Evolutionary conservation across 768 basidiomycete genomes (phyloP).

Genomic region (Cystobasidium ongulense): DNA sequence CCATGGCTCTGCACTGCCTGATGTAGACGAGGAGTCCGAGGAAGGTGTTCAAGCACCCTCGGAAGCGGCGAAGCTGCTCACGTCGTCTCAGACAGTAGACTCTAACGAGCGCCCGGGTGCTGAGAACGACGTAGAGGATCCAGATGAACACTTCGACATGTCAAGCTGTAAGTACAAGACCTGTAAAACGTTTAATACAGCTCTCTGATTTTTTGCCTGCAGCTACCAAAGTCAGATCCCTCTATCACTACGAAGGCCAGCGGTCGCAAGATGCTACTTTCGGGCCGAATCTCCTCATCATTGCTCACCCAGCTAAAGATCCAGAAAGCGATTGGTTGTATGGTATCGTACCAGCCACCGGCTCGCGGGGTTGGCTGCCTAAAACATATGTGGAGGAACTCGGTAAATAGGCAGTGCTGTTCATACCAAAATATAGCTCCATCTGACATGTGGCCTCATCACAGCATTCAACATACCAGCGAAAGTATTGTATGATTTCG

Average conservation of each 20-base stretch:
- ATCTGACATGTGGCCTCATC: background rate
- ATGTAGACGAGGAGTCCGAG: slow-evolving; percentile 51
- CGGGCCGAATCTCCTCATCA: slow-evolving; percentile 64
- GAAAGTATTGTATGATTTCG: slow-evolving; percentile 71
- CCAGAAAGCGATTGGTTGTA: slow-evolving; percentile 87
- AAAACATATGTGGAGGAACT: slow-evolving; percentile 73
- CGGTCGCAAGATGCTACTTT: slow-evolving; percentile 84
- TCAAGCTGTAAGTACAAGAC: slow-evolving; percentile 42
- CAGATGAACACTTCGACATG: slow-evolving; percentile 45
- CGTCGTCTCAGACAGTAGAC: no score
- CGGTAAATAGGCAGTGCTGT: slow-evolving; percentile 56
- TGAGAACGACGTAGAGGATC: slow-evolving; percentile 46
- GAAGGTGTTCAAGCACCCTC: slow-evolving; percentile 56
- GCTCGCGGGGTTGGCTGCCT: slow-evolving; percentile 76
- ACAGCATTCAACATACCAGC: slow-evolving; percentile 46
- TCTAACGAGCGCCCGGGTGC: slow-evolving; percentile 49
- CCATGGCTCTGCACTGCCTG: slow-evolving; percentile 44
- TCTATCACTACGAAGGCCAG: slow-evolving; percentile 79
- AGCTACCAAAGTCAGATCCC: slow-evolving; percentile 69
- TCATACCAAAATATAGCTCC: background rate
- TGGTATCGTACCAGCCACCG: slow-evolving; percentile 40
- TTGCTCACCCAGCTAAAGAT: slow-evolving; percentile 73
- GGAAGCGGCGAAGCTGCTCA: no score
- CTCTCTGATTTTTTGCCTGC: background rate
- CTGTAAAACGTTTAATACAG: background rate